Conservation (phyloP, 495 filamentous ascomycete species). For the Saxophila tyrrhenica region DNA sequence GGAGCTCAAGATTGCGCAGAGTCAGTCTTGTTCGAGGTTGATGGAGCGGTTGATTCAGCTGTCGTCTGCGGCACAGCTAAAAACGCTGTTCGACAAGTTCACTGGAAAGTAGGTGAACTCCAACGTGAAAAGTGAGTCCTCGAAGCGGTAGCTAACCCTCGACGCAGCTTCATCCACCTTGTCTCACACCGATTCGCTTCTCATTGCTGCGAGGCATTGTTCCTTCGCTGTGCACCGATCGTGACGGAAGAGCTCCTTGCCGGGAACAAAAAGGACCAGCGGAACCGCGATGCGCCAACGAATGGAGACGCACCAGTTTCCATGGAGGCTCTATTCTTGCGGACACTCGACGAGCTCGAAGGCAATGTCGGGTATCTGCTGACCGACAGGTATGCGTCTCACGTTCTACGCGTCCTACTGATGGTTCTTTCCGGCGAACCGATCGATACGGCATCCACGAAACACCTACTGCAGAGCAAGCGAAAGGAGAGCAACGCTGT, state of each 20-base stretch:
- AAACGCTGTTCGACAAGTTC: constrained; percentile 72
- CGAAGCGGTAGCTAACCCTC: not conserved
- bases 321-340: constrained; percentile 77
- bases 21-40: constrained; percentile 84
- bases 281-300: constrained; percentile 23
- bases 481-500: constrained; percentile 73
- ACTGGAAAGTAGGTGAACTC: constrained; percentile 54
- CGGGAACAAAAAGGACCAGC: constrained; percentile 9
- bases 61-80: constrained; percentile 69
- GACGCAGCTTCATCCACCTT: constrained; percentile 58
- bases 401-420: constrained; percentile 73
- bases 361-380: constrained; percentile 72
- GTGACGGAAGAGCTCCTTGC: constrained; percentile 60
- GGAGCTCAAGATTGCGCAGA: constrained; percentile 89
- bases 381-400: constrained; percentile 81
- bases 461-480: constrained; percentile 67
- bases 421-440: constrained; percentile 76
- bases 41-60: constrained; percentile 83
- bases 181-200: constrained; percentile 92
- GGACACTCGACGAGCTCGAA: constrained; percentile 71
- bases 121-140: not conserved
- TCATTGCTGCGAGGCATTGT: constrained; percentile 92
- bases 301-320: constrained; percentile 38
- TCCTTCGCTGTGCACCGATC: constrained; percentile 65
- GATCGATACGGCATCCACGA: constrained; percentile 49